phyloP scores from a whole-genome alignment of 345 rosid genomes.

The Camelina laxa region DNA sequence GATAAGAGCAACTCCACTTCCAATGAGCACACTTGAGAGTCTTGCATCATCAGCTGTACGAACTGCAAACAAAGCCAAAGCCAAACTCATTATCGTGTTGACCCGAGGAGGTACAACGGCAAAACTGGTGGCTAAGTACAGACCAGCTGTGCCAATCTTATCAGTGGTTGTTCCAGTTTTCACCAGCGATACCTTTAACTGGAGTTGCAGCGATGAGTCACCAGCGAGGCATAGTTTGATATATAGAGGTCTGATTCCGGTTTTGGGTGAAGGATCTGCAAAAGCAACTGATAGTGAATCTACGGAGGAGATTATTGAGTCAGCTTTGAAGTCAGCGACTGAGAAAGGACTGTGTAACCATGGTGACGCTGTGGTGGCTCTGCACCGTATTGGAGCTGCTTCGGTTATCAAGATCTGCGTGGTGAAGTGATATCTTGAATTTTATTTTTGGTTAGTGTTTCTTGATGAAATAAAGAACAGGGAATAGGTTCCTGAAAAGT shows the following conservation, averaged over 20 bases:
- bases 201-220: conserved; percentile 62
- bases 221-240: conserved; percentile 36
- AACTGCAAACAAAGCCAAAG: conserved; percentile 25
- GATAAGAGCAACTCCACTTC: conserved; percentile 29
- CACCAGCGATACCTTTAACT: conserved; percentile 55
- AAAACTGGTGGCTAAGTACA: conserved; percentile 32
- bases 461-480: conserved; percentile 21
- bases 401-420: conserved; percentile 38
- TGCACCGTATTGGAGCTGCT: conserved; percentile 36
- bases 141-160: conserved; percentile 32
- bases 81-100: conserved; percentile 30
- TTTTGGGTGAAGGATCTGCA: conserved; percentile 30
- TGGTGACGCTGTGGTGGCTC: conserved; percentile 35
- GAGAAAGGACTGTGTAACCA: conserved; percentile 34
- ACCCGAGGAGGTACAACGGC: conserved; percentile 37
- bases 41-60: conserved; percentile 37
- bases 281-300: conserved; percentile 34
- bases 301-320: conserved; percentile 28
- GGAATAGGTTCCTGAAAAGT: conserved; percentile 6
- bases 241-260: conserved; percentile 30
- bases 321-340: conserved; percentile 17
- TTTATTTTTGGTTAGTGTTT: background rate
- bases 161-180: conserved; percentile 58
- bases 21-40: conserved; percentile 37
- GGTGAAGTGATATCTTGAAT: conserved; percentile 22